Base-by-base conservation (phyloP, 2,329 filamentous ascomycete genomes). In the Helotiales sp. region DNA sequence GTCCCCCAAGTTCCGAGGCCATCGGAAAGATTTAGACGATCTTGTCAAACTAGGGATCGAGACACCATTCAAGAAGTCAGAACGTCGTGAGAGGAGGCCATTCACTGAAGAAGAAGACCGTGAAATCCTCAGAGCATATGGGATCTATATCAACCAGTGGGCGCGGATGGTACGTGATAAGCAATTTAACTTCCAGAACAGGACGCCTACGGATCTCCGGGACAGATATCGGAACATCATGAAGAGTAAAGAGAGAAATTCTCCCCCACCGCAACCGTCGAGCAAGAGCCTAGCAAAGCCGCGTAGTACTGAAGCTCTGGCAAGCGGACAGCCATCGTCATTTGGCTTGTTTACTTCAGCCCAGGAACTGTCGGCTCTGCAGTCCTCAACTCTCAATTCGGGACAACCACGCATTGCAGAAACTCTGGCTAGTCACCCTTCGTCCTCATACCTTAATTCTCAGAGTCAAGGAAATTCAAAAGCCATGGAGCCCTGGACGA, bases 41-140 rank as follows among this genome's bases (percentile, higher is more conserved):
- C 77, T 88, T 49, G 83, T 78, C 45, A 80, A 85, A 66, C 80
- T 90, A 10, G 88, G 88, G 37, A 90, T 90, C 58, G 82, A 83
- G 43, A 85, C 83, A 0, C 87, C 88, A 0, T 90, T 91, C 72
- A 87, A 86, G 68, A 86, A 86, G 73, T 89, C 87, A 0, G 82
- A 83, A 57, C 83, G 88, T 30, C 84, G 88, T 24, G 86, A 87
- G 74, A 81, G 88, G 57, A 82, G 85, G 3, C 84, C 86, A 0
- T 91, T 90, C 69, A 87, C 87, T 0, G 85, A 87, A 30, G 82
- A 87, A 69, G 88, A 91, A 66, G 88, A 91, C 72, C 80, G 79
- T 32, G 85, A 88, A 70, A 90, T 90, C 52, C 79, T 89, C 0
- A 80, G 86, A 66, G 88, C 88, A 0, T 84, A 89, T 43, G 80